Conservation (phyloP, 2,329 filamentous ascomycete genomes). For the Aspergillus fijiensis region DNA sequence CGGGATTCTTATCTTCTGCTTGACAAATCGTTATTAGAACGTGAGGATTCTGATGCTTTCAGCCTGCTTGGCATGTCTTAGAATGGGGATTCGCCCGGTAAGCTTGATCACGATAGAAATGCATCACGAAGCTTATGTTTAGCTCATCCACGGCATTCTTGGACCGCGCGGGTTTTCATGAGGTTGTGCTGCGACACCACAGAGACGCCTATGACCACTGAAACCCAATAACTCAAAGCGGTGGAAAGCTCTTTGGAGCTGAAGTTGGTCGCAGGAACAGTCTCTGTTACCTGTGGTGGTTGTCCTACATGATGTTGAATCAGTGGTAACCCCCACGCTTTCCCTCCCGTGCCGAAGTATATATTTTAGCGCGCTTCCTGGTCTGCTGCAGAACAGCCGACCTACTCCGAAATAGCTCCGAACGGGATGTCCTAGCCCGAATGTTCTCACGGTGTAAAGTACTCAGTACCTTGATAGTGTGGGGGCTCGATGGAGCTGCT, state of each 20-base stretch:
- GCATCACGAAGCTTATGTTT: not conserved
- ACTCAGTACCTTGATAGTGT: not conserved
- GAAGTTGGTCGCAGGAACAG: too few relatives aligned
- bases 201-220: too few relatives aligned
- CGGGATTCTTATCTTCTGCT: not conserved
- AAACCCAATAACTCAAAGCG: too few relatives aligned
- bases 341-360: not conserved
- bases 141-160: not conserved
- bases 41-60: not conserved
- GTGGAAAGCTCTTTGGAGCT: too few relatives aligned
- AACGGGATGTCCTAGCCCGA: not conserved
- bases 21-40: not conserved
- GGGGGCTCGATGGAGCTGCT: not conserved
- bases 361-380: not conserved
- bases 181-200: too few relatives aligned
- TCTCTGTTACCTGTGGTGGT: too few relatives aligned
- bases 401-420: not conserved
- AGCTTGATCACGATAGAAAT: not conserved
- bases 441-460: not conserved
- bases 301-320: too few relatives aligned
- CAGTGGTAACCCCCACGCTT: not conserved
- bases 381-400: not conserved
- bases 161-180: too few relatives aligned
- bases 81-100: not conserved
- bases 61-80: not conserved